Evolutionary conservation across 495 filamentous ascomycete species (phyloP), one percentile per base, ranked within the genome.

Genomic region (Xylaria acuta): DNA sequence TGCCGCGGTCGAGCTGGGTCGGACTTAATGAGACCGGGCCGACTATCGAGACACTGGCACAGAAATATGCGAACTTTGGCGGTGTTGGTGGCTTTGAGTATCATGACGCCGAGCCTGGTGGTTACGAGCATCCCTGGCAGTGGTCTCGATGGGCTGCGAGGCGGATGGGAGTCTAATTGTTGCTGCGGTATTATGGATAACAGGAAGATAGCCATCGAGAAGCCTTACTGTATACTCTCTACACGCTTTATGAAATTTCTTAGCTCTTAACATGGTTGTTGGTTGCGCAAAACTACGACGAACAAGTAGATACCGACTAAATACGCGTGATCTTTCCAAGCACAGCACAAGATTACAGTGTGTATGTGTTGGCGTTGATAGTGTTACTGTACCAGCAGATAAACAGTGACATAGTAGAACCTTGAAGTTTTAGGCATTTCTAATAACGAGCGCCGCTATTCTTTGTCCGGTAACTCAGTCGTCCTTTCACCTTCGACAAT

Each of bases 11-110:
- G 5, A 45, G 62, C 20, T 75, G 67, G 49, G 51, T 75, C 22
- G 54, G 56, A 20, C 32, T 72, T 11, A 32, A 65, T 18, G 64
- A 56, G 30, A 79, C 91, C 16, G 82, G 83, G 45, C 81, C 78
- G 72, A 77, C 77, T 25, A 58, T 81, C 60, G 74, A 79, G n/a
- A 74, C 30, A 16, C 49, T 82, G 40, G 75, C 74, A 45, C 40
- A 14, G 2, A 79, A 72, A 66, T 51, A 70, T 49, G 75, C 86
- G 63, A 82, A 83, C 18, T 91, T 92, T 78, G 90, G 90, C 18
- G 90, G 91, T 1, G 87, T 92, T 1, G 90, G 90, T 86, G 90
- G 91, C 1, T 93, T 90, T 89, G 90, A 93, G 74, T 93, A 91
- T 73, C 92, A 88, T 71, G 91, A 91, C 80, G 82, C 84, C 2